Evolutionary conservation across 1,139 yeast genomes (phyloP), one percentile per base, ranked within the genome.

Genomic region (Nakaseomyces uthaithaninus): DNA sequence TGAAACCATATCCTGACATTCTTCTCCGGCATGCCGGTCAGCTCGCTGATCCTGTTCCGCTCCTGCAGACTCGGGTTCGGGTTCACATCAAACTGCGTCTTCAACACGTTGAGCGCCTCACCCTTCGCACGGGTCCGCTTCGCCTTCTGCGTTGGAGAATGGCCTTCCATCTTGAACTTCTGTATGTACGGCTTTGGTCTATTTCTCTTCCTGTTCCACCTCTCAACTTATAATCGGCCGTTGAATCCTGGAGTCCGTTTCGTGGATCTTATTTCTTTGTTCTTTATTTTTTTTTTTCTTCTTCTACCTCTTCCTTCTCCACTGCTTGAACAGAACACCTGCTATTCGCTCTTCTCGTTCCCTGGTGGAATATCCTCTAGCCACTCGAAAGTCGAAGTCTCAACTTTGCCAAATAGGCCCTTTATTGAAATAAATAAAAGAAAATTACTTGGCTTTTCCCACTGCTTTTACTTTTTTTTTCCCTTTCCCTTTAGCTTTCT

Each of bases 1-100:
- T 89, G 97, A 57, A 89, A 89, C 97, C 97, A 89, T 38, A 89
- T 87, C 43, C 95, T 72, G 2, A 89, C 95, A 4, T 94, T 87
- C 49, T 94, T 74, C 54, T 87, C 95, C 7, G 91, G 77, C 91
- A 89, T 83, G 36, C 83, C 84, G 2, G 94, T 85, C 45, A 71
- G 71, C 6, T 72, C 75, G 37, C 94, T 80, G 37, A 89, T 80
- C 34, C 71, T 76, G 54, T 77, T 81, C 33, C 97, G 65, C 38
- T 75, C 73, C 33, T 76, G 75, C 0, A 84, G 75, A 35, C 72
- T 66, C 1, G 91, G 91, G 51, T 79, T 81, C 23, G 86, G 82
- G 52, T 84, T 84, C 43, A 65, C 66, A 39, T 75, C 76, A 58
- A 85, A 86, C 57, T 86, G 94, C 27, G 69, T 68, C 37, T 82